Evolutionary conservation across 495 filamentous ascomycete species (phyloP), one percentile per base, ranked within the genome.

Genomic region (Aspergillus nidulans): DNA sequence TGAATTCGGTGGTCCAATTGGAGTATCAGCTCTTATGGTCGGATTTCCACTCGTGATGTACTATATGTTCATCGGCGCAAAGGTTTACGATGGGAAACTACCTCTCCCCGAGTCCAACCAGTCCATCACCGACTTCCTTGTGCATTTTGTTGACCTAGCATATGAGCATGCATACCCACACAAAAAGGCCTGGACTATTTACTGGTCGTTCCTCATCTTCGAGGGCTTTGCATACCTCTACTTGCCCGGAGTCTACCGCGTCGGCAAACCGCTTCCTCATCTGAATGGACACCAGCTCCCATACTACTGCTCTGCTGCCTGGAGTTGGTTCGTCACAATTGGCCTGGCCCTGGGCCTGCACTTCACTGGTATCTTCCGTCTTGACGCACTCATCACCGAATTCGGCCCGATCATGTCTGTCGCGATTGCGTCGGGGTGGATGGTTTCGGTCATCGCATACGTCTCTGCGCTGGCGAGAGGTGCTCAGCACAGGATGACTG

Each of bases 11-110:
- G 92, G 92, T 50, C 81, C 89, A 8, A 71, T 75, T 20, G 92
- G 92, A 42, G 83, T 87, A 21, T 66, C 67, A 20, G 73, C 78
- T 39, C 82, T 95, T 75, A 97, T 97, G 89, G 71, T 90, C 51
- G 86, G 83, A 45, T 97, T 96, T 69, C 92, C 92, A 15, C 25
- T 85, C 21, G 73, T 97, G 43, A 97, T 97, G 92, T 97, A 86
- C 77, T 97, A 96, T 74, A 92, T 97, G 89, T 97, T 89, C 88
- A 85, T 95, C 64, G 92, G 92, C 20, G 87, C 91, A 8, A 90
- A 84, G 8, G 90, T 90, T 71, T 97, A 96, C 69, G 76, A 89
- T 67, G 91, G 90, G 40, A 80, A 86, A 53, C 72, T 92, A 15
- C 94, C 92, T 12, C 64, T 74, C 28, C 90, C 84, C 12, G 69